A percentile compares a stretch with the other conserved stretches of the same genome.
Conservation (phyloP, 306 rosid species). For the Fagus sylvatica region DNA sequence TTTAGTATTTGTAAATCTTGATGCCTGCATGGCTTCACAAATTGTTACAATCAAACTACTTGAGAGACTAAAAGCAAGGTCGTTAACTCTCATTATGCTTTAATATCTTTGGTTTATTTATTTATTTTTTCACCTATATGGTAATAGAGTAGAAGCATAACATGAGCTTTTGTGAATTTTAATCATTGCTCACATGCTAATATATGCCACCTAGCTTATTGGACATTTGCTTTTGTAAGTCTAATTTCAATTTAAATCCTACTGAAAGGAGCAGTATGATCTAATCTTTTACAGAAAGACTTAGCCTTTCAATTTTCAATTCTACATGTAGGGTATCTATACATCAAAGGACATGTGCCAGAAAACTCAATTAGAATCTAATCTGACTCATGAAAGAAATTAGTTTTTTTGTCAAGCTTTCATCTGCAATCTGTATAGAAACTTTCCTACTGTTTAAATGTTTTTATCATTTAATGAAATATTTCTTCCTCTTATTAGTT, state of each 20-base stretch:
- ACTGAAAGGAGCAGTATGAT: background rate
- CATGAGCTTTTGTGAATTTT: background rate
- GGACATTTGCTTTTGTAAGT: background rate
- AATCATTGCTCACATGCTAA: background rate
- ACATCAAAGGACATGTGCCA: background rate
- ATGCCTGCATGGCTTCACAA: conserved; percentile 94
- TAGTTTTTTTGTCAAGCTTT: background rate
- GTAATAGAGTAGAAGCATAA: background rate
- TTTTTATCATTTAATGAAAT: too few relatives aligned
- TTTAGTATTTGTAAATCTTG: conserved; percentile 83
- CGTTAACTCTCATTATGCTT: conserved; percentile 10
- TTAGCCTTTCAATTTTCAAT: too few relatives aligned
- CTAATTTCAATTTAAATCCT: background rate
- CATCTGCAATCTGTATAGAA: background rate
- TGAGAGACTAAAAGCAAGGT: conserved; percentile 83
- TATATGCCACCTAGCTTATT: background rate
- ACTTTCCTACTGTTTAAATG: background rate
- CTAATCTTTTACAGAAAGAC: too few relatives aligned
- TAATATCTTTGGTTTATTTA: background rate
- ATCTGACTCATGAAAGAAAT: background rate
- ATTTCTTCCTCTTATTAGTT: background rate
- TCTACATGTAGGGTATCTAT: background rate
- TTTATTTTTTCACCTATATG: background rate
- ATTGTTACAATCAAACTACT: conserved; percentile 71
- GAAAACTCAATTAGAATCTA: background rate